These are phyloP conservation scores for Artomyces pyxidatus DNA, from an alignment of 768 basidiomycete species.

Conservation along the genomic window DNA sequence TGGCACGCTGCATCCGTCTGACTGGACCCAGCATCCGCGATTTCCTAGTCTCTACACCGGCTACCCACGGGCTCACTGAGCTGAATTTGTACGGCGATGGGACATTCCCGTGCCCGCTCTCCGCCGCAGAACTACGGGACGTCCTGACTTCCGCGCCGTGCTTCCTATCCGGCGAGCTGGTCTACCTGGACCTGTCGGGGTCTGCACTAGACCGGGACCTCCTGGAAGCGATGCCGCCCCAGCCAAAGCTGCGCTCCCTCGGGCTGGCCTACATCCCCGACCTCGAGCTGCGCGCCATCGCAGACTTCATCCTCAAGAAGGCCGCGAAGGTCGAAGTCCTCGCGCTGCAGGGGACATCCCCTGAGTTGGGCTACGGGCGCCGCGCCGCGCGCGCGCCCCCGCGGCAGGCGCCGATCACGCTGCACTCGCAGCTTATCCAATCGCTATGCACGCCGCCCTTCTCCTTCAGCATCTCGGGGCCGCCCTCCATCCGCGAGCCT, in stretches of 20 bases:
- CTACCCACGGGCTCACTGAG: constrained; percentile 56
- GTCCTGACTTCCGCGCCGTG: constrained; percentile 73
- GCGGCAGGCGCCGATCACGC: constrained; percentile 62
- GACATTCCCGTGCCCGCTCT: constrained; percentile 71
- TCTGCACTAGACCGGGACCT: constrained; percentile 54
- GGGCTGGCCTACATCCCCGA: constrained; percentile 82
- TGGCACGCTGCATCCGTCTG: constrained; percentile 81
- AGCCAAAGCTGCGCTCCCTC: constrained; percentile 74
- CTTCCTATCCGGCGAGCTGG: constrained; percentile 63
- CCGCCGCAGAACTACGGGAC: constrained; percentile 51
- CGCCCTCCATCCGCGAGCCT: constrained; percentile 28
- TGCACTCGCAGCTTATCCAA: constrained; percentile 72
- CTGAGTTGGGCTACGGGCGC: constrained; percentile 54
- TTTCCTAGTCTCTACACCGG: constrained; percentile 64
- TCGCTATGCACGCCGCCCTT: constrained; percentile 78
- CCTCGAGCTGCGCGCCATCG: constrained; percentile 56
- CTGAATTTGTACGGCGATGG: constrained; percentile 86
- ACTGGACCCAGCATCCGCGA: constrained; percentile 69
- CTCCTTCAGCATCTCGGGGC: constrained; percentile 43
- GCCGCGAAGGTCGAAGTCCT: constrained; percentile 80
- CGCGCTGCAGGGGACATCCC: constrained; percentile 58
- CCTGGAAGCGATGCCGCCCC: constrained; percentile 42
- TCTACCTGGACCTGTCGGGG: constrained; percentile 88
- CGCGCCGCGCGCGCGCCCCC: constrained; percentile 29
- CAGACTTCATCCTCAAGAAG: constrained; percentile 59